A percentile compares a stretch with the other conserved stretches of the same genome.
Evolutionary conservation across 768 basidiomycete genomes (phyloP).

Genomic region (Pulveroboletus sp.): DNA sequence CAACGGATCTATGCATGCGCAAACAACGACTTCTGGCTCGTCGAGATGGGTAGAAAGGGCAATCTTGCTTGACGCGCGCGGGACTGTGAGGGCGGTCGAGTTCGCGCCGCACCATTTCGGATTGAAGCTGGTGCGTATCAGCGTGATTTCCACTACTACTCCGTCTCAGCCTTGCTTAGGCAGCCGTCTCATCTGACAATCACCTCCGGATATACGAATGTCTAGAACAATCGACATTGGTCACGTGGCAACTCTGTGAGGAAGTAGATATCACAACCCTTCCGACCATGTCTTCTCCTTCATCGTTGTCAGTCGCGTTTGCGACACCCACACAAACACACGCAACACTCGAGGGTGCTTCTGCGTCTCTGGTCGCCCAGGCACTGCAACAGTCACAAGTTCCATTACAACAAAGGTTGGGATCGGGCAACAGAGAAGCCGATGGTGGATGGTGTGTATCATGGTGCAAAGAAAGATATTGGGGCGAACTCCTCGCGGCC

Average conservation of each 20-base stretch:
- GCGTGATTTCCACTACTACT: background rate
- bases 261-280: slow-evolving; percentile 71
- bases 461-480: slow-evolving; percentile 96
- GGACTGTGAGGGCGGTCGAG: slow-evolving; percentile 80
- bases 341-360: slow-evolving; percentile 49
- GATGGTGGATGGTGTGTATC: slow-evolving; percentile 91
- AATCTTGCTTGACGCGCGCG: slow-evolving; percentile 76
- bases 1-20: slow-evolving; percentile 21
- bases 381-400: slow-evolving; percentile 53
- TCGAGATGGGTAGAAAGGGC: slow-evolving; percentile 72
- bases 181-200: slow-evolving; percentile 85
- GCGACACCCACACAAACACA: slow-evolving; percentile 69
- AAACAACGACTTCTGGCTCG: slow-evolving; percentile 10
- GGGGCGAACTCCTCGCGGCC: slow-evolving; percentile 87
- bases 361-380: slow-evolving; percentile 59
- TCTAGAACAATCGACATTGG: slow-evolving; percentile 64
- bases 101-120: slow-evolving; percentile 88
- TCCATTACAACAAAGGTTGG: slow-evolving; percentile 36
- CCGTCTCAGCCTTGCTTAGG: slow-evolving; percentile 42
- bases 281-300: slow-evolving; percentile 38
- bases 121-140: slow-evolving; percentile 67
- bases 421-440: slow-evolving; percentile 67
- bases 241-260: slow-evolving; percentile 71
- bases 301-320: slow-evolving; percentile 54
- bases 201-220: slow-evolving; percentile 88